Base-by-base conservation (phyloP, 202 grass and related monocot species). In the Zoysia matrella region DNA sequence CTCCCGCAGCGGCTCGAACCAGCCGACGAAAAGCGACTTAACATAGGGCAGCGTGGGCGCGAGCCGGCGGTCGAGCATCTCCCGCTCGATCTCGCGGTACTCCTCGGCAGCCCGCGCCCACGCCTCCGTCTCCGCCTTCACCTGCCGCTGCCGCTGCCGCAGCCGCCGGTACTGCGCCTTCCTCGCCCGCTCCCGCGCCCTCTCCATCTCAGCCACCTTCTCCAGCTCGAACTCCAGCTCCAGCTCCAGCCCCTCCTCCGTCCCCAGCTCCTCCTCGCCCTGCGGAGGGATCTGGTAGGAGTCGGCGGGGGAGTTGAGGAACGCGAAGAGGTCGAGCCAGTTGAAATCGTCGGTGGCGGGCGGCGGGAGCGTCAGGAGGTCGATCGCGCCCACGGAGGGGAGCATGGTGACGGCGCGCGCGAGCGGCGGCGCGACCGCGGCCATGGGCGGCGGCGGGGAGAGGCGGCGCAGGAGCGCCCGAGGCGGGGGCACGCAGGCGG, bases 1-100 rank as follows among this genome's bases (percentile, higher is more conserved):
- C 58, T 95, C 92, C 36, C 86, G 82, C 60, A 98, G 72, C 1
- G 92, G 95, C 95, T 98, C 95, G 47, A 98, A 98, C 95, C 95
- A 98, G 9, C 92, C 87, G 45, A 98, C 87, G 58, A 90, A 93
- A 10, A 98, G 90, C 36, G 95, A 93, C 82, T 98, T 95, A 43
- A 93, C 89, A 73, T 91, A 90, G 36, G 95, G 92, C 84, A 98
- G 90, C 72, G 82, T 54, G 2, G 95, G 95, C 2, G 95, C 95
- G 65, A 98, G 76, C 66, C 85, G 88, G 70, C 91, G 94, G 78
- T 93, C 95, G 30, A 98, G 92, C 92, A 98, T 98, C 53, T 87
- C 91, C 30, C 82, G 90, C 89, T 98, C 92, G 42, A 98, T 75
- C 65, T 93, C 82, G 47, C 91, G 93, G 82, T 95, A 98, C 82